These are phyloP conservation scores for Brettanomyces anomalus DNA, from an alignment of 805 yeast species.

Conservation along the genomic window DNA sequence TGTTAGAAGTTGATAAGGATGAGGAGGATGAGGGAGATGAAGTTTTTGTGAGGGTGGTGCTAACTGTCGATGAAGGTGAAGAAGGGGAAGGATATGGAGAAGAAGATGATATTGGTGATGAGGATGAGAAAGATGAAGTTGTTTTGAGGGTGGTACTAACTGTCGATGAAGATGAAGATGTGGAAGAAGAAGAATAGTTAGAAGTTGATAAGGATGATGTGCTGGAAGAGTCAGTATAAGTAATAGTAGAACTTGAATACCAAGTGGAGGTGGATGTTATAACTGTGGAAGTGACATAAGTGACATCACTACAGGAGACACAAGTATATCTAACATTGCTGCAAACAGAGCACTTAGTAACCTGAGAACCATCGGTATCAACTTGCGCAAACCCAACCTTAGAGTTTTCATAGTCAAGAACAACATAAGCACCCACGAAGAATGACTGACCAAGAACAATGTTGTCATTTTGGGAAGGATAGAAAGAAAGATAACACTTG, in stretches of 20 bases:
- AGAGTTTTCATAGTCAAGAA: slow-evolving; percentile 50
- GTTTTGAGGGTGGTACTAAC: neutral
- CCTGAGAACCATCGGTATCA: slow-evolving; percentile 11
- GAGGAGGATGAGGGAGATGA: neutral
- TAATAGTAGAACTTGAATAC: slow-evolving; percentile 2
- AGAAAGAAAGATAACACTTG: slow-evolving; percentile 15
- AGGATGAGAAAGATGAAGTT: neutral
- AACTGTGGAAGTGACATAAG: slow-evolving; percentile 8
- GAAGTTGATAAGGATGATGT: neutral
- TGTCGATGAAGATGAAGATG: slow-evolving; percentile 1
- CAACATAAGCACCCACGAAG: slow-evolving; percentile 54
- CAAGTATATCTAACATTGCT: slow-evolving; percentile 8
- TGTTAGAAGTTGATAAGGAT: neutral
- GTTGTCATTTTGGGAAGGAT: slow-evolving; percentile 9
- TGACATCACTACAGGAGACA: slow-evolving; percentile 9
- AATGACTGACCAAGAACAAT: slow-evolving; percentile 58
- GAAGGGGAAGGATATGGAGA: neutral
- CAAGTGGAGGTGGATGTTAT: slow-evolving; percentile 4
- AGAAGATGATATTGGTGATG: neutral
- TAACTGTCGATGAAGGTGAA: neutral
- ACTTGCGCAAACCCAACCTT: slow-evolving; percentile 52
- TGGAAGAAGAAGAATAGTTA: neutral
- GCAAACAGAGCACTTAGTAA: slow-evolving; percentile 12
- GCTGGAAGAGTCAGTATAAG: neutral
- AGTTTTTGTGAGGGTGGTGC: neutral